phyloP scores from a whole-genome alignment of 192 early-diverging fungal species.

The Backusella morwellensis region DNA sequence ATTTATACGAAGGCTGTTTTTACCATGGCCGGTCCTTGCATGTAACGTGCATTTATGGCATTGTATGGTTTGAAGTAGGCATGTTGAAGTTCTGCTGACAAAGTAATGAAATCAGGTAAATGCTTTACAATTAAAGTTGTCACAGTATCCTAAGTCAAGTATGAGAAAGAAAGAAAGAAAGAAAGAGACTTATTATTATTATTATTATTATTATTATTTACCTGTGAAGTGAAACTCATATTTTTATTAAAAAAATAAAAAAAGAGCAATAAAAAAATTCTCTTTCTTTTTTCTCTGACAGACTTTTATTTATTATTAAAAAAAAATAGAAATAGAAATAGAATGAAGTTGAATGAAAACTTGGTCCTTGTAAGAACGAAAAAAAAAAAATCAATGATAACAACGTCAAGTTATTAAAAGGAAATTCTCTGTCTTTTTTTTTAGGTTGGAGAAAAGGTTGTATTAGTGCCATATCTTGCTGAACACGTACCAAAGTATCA shows the following conservation, averaged over 20 bases:
- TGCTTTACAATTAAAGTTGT: slow-evolving; percentile 23
- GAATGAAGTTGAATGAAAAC: slow-evolving; percentile 33
- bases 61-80: slow-evolving; percentile 21
- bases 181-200: no score
- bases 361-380: slow-evolving; percentile 27
- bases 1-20: neutral
- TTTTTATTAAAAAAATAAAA: neutral
- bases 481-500: slow-evolving; percentile 91
- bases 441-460: slow-evolving; percentile 58
- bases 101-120: slow-evolving; percentile 3
- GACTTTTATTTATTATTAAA: neutral
- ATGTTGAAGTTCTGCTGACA: neutral
- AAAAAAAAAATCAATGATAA: neutral
- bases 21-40: slow-evolving; percentile 22
- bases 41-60: slow-evolving; percentile 13
- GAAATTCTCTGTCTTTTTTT: neutral
- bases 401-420: neutral
- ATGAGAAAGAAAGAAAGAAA: neutral
- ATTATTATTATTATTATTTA: neutral
- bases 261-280: slow-evolving; percentile 9
- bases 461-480: slow-evolving; percentile 83
- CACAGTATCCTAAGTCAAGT: slow-evolving; percentile 11
- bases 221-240: neutral
- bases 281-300: neutral
- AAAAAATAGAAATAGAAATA: neutral